A percentile compares a stretch with the other conserved stretches of the same genome.
phyloP scores from a whole-genome alignment of 2,329 filamentous ascomycete species.

The Colletotrichum phormii region DNA sequence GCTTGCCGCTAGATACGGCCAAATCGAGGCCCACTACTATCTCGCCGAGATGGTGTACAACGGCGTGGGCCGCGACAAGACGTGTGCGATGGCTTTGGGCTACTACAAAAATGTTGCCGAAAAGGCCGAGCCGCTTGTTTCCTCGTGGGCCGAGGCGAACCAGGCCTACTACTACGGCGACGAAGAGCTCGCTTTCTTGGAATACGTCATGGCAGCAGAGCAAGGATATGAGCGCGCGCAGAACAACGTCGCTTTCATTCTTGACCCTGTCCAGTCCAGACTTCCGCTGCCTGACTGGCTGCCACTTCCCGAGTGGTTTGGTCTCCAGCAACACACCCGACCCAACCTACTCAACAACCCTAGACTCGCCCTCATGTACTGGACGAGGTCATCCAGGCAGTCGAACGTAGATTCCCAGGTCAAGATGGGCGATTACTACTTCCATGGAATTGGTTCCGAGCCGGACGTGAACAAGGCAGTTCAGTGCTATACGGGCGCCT shows the following conservation, averaged over 20 bases:
- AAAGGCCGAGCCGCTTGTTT: slow-evolving; percentile 77
- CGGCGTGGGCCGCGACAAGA: slow-evolving; percentile 82
- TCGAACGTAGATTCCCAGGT: slow-evolving; percentile 93
- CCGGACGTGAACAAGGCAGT: slow-evolving; percentile 86
- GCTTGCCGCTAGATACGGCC: slow-evolving; percentile 82
- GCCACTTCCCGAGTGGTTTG: slow-evolving; percentile 36
- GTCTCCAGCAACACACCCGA: slow-evolving; percentile 1
- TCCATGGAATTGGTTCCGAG: slow-evolving; percentile 80
- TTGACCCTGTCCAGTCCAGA: slow-evolving; percentile 78
- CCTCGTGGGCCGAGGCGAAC: slow-evolving; percentile 86
- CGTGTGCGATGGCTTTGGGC: slow-evolving; percentile 79
- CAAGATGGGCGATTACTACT: slow-evolving; percentile 99
- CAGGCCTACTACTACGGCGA: slow-evolving; percentile 84
- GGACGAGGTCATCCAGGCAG: slow-evolving; percentile 94
- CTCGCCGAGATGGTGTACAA: slow-evolving; percentile 87
- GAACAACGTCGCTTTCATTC: slow-evolving; percentile 87
- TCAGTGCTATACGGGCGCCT: slow-evolving; percentile 90
- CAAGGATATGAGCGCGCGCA: slow-evolving; percentile 92
- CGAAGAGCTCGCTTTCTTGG: slow-evolving; percentile 81
- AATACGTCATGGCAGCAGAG: slow-evolving; percentile 89
- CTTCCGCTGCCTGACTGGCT: slow-evolving; percentile 61
- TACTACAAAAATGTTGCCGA: slow-evolving; percentile 88
- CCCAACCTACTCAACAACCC: slow-evolving; percentile 62
- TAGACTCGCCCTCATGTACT: slow-evolving; percentile 84
- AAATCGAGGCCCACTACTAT: slow-evolving; percentile 92